phyloP scores from a whole-genome alignment of 2,329 filamentous ascomycete species.

The Fusarium concolor region DNA sequence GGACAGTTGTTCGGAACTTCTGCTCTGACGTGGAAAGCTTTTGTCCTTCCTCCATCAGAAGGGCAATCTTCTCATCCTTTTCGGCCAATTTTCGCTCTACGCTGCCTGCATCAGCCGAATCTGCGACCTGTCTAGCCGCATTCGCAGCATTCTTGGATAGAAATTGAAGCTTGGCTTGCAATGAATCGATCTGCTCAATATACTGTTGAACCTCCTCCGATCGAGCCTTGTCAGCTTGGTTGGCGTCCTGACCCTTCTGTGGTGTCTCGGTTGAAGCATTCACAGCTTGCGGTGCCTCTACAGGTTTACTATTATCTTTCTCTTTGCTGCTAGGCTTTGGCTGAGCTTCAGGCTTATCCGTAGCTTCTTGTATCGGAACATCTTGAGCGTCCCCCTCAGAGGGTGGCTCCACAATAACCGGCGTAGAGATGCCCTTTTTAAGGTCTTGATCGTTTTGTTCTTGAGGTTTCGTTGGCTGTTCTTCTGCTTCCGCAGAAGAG shows the following conservation, averaged over 20 bases:
- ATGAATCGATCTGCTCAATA: constrained; percentile 88
- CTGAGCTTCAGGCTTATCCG: constrained; percentile 2
- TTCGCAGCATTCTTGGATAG: constrained; percentile 83
- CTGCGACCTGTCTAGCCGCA: constrained; percentile 75
- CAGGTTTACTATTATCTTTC: not conserved
- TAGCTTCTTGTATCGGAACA: constrained; percentile 2
- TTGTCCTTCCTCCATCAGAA: constrained; percentile 92
- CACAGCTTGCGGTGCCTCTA: constrained; percentile 1
- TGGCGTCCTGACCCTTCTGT: constrained; percentile 36
- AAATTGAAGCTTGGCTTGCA: constrained; percentile 92
- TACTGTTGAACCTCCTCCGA: constrained; percentile 87
- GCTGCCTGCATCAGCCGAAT: constrained; percentile 72
- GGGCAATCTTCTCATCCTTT: constrained; percentile 89
- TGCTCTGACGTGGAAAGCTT: constrained; percentile 88
- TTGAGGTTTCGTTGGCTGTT: not conserved
- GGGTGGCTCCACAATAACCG: constrained; percentile 19
- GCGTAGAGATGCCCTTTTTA: not conserved
- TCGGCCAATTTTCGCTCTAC: constrained; percentile 84
- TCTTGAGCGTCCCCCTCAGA: constrained; percentile 2
- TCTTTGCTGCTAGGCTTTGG: not conserved
- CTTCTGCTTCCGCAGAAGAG: not conserved
- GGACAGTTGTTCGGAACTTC: constrained; percentile 84
- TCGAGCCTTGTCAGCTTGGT: constrained; percentile 55
- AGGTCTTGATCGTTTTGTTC: not conserved
- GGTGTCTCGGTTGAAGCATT: not conserved